These are phyloP conservation scores for Starmera dryadoides DNA, from an alignment of 805 yeast species.

Conservation along the genomic window DNA sequence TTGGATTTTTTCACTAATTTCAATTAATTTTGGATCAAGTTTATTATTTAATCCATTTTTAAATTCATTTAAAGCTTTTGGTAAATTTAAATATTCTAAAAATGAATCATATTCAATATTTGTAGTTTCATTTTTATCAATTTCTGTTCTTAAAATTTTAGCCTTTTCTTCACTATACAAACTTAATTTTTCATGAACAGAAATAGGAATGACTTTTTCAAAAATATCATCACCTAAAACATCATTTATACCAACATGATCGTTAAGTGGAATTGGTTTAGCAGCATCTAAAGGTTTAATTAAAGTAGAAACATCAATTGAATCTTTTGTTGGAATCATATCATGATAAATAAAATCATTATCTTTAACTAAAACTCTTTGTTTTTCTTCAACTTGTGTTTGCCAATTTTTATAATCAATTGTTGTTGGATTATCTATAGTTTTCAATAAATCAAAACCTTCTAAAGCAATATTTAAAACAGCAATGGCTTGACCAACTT, in stretches of 20 bases:
- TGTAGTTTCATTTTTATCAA: conserved; percentile 69
- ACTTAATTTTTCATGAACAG: conserved; percentile 82
- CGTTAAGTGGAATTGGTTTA: conserved; percentile 45
- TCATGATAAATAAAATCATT: conserved; percentile 89
- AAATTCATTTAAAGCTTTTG: conserved; percentile 52
- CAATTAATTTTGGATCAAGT: conserved; percentile 23
- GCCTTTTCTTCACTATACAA: conserved; percentile 89
- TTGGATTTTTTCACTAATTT: conserved; percentile 20
- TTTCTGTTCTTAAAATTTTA: conserved; percentile 59
- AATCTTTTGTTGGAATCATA: conserved; percentile 50
- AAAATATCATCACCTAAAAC: conserved; percentile 50
- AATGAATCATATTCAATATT: conserved; percentile 74
- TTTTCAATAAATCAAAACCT: conserved; percentile 21
- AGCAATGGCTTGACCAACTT: conserved; percentile 75
- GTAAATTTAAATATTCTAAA: conserved; percentile 73
- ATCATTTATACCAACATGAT: conserved; percentile 38
- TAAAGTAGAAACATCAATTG: conserved; percentile 41
- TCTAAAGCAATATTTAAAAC: conserved; percentile 45
- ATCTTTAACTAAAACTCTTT: conserved; percentile 54
- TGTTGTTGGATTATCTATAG: conserved; percentile 25
- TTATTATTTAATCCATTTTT: conserved; percentile 24
- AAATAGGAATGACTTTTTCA: conserved; percentile 74
- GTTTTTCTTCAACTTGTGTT: conserved; percentile 27
- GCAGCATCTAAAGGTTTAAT: conserved; percentile 66
- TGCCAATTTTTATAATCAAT: conserved; percentile 25